Percentiles rank a stretch among this genome's conserved stretches.
phyloP scores from a whole-genome alignment of 2,329 filamentous ascomycete genomes.

The Ilyonectria sp. region DNA sequence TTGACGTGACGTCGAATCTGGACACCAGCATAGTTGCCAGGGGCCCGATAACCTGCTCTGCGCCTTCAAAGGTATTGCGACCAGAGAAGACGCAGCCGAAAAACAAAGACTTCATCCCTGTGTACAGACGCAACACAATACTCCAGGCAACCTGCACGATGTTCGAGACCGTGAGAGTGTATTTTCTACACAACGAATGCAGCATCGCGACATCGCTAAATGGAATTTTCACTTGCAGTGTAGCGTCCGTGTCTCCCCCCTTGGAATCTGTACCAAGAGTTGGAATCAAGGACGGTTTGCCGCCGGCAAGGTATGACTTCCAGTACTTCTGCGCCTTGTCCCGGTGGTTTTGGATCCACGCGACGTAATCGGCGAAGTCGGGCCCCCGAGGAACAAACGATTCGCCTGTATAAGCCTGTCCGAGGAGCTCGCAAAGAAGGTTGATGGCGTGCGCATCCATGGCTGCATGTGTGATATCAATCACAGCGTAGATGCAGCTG shows the following conservation, averaged over 20 bases:
- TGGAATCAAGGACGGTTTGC: constrained; percentile 7
- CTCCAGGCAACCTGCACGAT: constrained; percentile 9
- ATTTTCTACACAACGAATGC: constrained; percentile 10
- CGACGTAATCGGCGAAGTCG: constrained; percentile 8
- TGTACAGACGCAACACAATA: constrained; percentile 12
- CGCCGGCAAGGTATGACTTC: constrained; percentile 8
- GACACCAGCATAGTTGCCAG: constrained; percentile 13
- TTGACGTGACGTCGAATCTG: constrained; percentile 10
- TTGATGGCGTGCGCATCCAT: constrained; percentile 10
- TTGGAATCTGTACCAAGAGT: constrained; percentile 8
- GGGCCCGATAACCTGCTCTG: constrained; percentile 11
- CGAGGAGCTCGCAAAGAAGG: constrained; percentile 13
- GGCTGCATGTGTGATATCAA: constrained; percentile 15
- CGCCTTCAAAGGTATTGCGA: constrained; percentile 13
- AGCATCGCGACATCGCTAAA: constrained; percentile 6
- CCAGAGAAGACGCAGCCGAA: constrained; percentile 12
- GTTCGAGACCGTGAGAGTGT: constrained; percentile 10
- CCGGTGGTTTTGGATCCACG: constrained; percentile 11
- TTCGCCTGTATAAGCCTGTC: constrained; percentile 3
- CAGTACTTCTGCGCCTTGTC: constrained; percentile 11
- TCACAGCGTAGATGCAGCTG: constrained; percentile 11
- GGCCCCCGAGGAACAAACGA: constrained; percentile 11
- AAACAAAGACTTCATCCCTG: constrained; percentile 7
- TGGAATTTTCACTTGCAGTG: constrained; percentile 6
- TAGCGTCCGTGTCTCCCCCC: constrained; percentile 9